Evolutionary conservation across 805 yeast genomes (phyloP).

Genomic region (Metschnikowia corniflorae): DNA sequence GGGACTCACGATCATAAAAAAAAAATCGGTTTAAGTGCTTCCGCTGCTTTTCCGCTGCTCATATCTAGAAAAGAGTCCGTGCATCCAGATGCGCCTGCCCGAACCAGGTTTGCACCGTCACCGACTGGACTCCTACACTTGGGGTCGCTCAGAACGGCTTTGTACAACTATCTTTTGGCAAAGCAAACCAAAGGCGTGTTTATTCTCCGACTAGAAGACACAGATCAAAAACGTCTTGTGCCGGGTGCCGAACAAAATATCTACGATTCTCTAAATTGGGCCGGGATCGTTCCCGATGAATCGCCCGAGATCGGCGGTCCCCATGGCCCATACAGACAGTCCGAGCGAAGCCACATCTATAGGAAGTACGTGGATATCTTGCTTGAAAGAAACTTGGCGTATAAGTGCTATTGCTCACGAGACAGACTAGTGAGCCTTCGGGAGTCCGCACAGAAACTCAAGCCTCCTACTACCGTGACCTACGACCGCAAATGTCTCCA

Average conservation of each 20-base stretch:
- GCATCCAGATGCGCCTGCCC: conserved; percentile 53
- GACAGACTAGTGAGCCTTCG: conserved; percentile 67
- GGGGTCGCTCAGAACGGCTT: conserved; percentile 90
- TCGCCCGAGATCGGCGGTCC: conserved; percentile 64
- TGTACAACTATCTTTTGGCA: conserved; percentile 84
- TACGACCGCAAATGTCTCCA: conserved; percentile 79
- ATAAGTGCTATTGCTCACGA: conserved; percentile 81
- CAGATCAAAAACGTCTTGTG: conserved; percentile 79
- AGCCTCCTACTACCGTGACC: conserved; percentile 88
- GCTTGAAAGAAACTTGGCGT: conserved; percentile 67
- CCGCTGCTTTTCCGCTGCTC: conserved; percentile 5
- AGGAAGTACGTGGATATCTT: conserved; percentile 52
- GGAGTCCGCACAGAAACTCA: conserved; percentile 65
- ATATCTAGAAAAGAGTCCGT: conserved; percentile 11
- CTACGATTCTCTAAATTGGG: conserved; percentile 72
- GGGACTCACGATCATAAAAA: too few species aligned
- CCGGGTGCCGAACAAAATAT: conserved; percentile 80
- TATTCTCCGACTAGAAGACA: conserved; percentile 82
- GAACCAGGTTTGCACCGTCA: conserved; percentile 96
- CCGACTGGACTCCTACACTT: conserved; percentile 95
- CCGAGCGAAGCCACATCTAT: conserved; percentile 72
- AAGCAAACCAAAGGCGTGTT: conserved; percentile 76
- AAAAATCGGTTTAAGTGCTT: too few species aligned
- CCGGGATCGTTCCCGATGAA: conserved; percentile 74
- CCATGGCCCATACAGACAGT: conserved; percentile 79